These are phyloP conservation scores for Lentinula novae-zelandiae DNA, from an alignment of 1,284 basidiomycete genomes.

Conservation along the genomic window DNA sequence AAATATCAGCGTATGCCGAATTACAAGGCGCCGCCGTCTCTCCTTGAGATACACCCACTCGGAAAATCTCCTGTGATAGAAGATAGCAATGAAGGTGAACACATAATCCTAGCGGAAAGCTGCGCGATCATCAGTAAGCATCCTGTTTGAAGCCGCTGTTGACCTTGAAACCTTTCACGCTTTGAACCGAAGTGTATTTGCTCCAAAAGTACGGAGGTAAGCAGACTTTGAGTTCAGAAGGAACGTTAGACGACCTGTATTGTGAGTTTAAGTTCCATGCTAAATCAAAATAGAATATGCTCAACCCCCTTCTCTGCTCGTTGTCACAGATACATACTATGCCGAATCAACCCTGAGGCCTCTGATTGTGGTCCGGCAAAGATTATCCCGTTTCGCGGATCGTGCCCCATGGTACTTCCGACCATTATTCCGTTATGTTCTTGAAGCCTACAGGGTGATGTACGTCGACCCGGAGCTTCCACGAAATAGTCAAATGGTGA, in stretches of 20 bases:
- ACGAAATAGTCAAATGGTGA: conserved; percentile 1
- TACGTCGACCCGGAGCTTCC: conserved; percentile 6
- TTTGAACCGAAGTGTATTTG: conserved; percentile 31
- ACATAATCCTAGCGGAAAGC: conserved; percentile 27
- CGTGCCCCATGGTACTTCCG: conserved; percentile 6
- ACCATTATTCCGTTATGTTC: not conserved
- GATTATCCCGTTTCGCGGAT: not conserved
- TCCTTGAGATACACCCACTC: conserved; percentile 29
- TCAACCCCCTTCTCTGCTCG: not conserved
- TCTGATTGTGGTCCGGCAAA: conserved; percentile 19
- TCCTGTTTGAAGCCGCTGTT: not conserved
- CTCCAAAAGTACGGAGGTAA: conserved; percentile 21
- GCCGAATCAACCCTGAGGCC: conserved; percentile 38
- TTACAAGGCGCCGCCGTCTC: conserved; percentile 22
- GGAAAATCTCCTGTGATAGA: conserved; percentile 33
- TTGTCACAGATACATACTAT: conserved; percentile 30
- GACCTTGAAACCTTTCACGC: conserved; percentile 14
- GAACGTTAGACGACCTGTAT: conserved; percentile 19
- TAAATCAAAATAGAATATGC: not conserved
- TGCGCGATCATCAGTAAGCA: conserved; percentile 16
- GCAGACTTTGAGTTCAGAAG: conserved; percentile 12
- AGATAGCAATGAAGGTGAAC: conserved; percentile 23
- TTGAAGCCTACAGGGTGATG: not conserved
- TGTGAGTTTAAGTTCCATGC: conserved; percentile 29
- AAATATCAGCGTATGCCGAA: conserved; percentile 22